Evolutionary conservation across 257 asterid species (phyloP).

Genomic region (Solanum sitiens): DNA sequence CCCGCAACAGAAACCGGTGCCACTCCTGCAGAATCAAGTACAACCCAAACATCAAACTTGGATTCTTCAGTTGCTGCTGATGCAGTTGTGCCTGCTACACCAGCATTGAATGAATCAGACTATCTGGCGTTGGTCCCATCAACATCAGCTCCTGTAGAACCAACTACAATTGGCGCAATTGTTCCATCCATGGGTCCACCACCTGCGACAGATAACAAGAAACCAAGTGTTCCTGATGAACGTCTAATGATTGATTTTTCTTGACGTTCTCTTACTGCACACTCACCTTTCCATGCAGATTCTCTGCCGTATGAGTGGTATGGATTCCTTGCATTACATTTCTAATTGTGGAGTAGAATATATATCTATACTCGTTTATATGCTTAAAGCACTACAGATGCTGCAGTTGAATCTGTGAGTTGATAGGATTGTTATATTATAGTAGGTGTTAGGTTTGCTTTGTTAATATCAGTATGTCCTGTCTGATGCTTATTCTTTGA

Average conservation of each 20-base stretch:
- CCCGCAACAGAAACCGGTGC: constrained; percentile 2
- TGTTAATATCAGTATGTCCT: neutral
- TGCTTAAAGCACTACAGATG: neutral
- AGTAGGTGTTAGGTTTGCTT: neutral
- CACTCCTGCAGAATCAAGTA: constrained; percentile 19
- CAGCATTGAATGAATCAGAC: constrained; percentile 21
- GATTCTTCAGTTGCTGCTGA: constrained; percentile 10
- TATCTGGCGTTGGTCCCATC: constrained; percentile 21
- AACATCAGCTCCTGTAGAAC: constrained; percentile 20
- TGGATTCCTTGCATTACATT: neutral
- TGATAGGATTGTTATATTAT: neutral
- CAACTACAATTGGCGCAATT: constrained; percentile 17
- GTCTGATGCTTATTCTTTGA: neutral
- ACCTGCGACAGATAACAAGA: constrained; percentile 22
- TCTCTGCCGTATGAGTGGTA: neutral
- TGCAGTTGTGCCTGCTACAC: constrained; percentile 12
- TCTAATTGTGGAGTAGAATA: neutral
- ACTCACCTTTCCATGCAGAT: neutral
- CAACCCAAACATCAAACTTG: constrained; percentile 13
- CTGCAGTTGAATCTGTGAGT: neutral
- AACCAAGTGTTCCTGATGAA: constrained; percentile 30
- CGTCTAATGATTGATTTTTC: constrained; percentile 66
- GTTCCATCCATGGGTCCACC: constrained; percentile 11
- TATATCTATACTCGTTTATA: neutral
- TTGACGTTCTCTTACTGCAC: constrained; percentile 12